Base-by-base conservation (phyloP, 2,329 filamentous ascomycete genomes). In the Coleophoma cylindrospora region DNA sequence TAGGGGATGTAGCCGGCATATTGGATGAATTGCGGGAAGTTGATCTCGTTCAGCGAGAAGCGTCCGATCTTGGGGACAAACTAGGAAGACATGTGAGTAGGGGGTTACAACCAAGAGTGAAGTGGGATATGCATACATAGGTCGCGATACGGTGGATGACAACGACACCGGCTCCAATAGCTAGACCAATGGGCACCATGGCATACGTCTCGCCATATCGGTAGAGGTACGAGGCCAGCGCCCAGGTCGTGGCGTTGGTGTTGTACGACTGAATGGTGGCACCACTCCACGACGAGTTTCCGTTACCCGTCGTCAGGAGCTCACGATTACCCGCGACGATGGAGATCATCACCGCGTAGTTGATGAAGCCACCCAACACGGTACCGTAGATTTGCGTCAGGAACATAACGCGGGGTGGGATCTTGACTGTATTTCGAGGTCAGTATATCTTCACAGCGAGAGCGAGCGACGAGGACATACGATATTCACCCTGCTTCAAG, bases 401-500 rank as follows among this genome's bases (percentile, higher is more conserved):
- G 51, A 76, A 76, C 40, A 74, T 77, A 45, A 66, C 63, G n/a
- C 68, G 64, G 65, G 61, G 19, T 64, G 68, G 58, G 11, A 72
- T 75, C 55, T 82, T 82, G 57, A 76, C 70, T 74, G 22, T n/a
- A 54, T 32, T 34, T 11, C 15, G 27, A 0, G 12, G 45, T 70
- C 40, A 66, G 59, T 13, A 12, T 19, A 14, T 5, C 27, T 43
- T 13, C 4, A 56, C 34, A 43, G 10, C 47, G 36, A 32, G 14
- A 15, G 21, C 0, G 14, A 10, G 1, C 13, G n/a, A 22, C 3
- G 0, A 14, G 17, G 3, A 66, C 72, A 47, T 64, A 76, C 75
- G 70, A 46, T 82, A 82, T 66, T 81, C 75, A 17, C 79, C 79
- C 69, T 81, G 72, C 64, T 82, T 82, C 21, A 82, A 60, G 53